These are phyloP conservation scores for Chenopodium formosanum DNA, from an alignment of 148 eudicot species.

Conservation along the genomic window DNA sequence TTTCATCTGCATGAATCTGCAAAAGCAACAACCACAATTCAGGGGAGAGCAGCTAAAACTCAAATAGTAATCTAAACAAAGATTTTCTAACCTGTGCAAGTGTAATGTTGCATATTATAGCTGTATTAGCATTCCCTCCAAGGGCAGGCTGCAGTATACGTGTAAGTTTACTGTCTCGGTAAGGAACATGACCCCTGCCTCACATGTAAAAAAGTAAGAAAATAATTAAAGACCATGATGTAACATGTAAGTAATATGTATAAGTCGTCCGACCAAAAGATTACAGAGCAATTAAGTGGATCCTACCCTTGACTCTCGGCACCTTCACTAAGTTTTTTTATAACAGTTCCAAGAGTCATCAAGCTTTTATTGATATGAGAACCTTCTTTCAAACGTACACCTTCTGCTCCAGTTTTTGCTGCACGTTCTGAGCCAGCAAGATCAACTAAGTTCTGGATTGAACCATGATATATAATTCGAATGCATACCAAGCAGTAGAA, in stretches of 20 bases:
- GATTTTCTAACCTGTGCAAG: conserved; percentile 77
- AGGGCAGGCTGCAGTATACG: conserved; percentile 97
- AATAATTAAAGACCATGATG: conserved; percentile 4
- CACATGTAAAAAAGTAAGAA: conserved; percentile 17
- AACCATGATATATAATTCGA: conserved; percentile 5
- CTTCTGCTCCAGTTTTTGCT: conserved; percentile 99
- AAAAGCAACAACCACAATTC: conserved; percentile 24
- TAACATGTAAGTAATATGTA: not conserved
- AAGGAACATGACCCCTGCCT: conserved; percentile 93
- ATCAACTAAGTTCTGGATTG: conserved; percentile 88
- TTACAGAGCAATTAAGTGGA: conserved; percentile 16
- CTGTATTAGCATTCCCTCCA: conserved; percentile 97
- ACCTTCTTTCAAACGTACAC: conserved; percentile 97
- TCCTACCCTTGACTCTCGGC: conserved; percentile 96
- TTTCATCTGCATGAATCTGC: conserved; percentile 97
- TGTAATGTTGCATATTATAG: conserved; percentile 92
- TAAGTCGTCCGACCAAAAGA: not conserved
- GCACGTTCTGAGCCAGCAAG: conserved; percentile 99
- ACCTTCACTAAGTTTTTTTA: conserved; percentile 95
- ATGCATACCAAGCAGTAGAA: not conserved
- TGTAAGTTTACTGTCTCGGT: conserved; percentile 96
- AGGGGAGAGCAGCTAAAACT: conserved; percentile 2
- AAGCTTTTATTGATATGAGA: conserved; percentile 97
- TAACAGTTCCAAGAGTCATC: conserved; percentile 97
- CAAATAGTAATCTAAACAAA: conserved; percentile 6